These are phyloP conservation scores for Gnaphalium uliginosum DNA, from an alignment of 129 eudicot species.

Conservation along the genomic window DNA sequence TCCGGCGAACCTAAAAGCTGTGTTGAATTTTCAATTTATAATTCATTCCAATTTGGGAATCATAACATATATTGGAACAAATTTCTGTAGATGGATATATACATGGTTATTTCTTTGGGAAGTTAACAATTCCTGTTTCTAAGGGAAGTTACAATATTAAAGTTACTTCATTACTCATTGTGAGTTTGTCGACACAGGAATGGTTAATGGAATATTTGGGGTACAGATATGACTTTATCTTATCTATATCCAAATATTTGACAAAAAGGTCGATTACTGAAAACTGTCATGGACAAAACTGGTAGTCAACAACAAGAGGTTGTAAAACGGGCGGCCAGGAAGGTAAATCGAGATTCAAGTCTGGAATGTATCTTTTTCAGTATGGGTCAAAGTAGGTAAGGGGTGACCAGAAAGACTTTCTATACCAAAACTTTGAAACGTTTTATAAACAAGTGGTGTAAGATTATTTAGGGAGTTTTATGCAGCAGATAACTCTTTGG, in stretches of 20 bases:
- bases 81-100: neutral
- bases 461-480: neutral
- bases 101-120: neutral
- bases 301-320: neutral
- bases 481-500: neutral
- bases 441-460: neutral
- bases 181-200: neutral
- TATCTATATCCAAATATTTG: neutral
- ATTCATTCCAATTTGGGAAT: neutral
- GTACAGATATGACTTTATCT: neutral
- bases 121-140: neutral
- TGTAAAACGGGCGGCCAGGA: neutral
- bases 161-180: neutral
- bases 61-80: neutral
- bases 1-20: conserved; percentile 87
- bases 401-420: neutral
- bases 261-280: neutral
- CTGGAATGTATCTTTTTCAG: too few relatives aligned
- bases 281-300: neutral
- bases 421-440: neutral
- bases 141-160: neutral
- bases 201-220: neutral
- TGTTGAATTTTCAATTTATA: neutral
- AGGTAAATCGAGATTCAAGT: too few relatives aligned
- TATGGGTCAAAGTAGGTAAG: neutral